Percentiles rank a stretch among this genome's conserved stretches.
phyloP scores from a whole-genome alignment of 2,329 filamentous ascomycete genomes.

The Aspergillus tanneri region DNA sequence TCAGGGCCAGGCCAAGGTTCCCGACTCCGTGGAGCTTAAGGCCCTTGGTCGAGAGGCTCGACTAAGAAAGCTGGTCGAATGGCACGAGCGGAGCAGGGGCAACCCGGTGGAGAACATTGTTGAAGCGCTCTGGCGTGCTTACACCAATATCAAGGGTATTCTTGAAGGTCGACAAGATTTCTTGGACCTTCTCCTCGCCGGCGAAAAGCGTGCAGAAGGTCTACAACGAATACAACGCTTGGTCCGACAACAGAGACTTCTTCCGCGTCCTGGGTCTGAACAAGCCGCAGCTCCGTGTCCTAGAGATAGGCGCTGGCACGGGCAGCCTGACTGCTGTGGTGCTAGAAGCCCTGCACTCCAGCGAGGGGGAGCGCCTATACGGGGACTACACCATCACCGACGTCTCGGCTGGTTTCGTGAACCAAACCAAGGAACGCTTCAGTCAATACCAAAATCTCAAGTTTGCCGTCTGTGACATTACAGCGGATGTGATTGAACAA shows the following conservation, averaged over 20 bases:
- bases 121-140: too few species aligned
- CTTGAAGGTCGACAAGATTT: not conserved
- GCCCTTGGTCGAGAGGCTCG: too few species aligned
- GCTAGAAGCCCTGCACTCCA: not conserved
- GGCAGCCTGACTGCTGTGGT: constrained; percentile 11
- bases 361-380: not conserved
- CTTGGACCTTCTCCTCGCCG: not conserved
- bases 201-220: not conserved
- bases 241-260: not conserved
- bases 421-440: constrained; percentile 19
- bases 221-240: not conserved
- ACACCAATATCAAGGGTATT: not conserved
- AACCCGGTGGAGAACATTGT: too few species aligned
- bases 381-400: constrained; percentile 23
- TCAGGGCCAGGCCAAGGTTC: too few species aligned
- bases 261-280: constrained; percentile 7
- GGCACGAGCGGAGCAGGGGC: too few species aligned
- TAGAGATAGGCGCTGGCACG: constrained; percentile 24
- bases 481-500: constrained; percentile 21
- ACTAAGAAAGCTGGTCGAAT: too few species aligned
- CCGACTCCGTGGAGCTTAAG: too few species aligned
- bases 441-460: constrained; percentile 18
- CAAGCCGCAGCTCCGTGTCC: constrained; percentile 6
- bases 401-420: constrained; percentile 24
- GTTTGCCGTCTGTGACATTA: constrained; percentile 27